Conservation (phyloP, 345 rosid genomes). For the Ceriops tagal region DNA sequence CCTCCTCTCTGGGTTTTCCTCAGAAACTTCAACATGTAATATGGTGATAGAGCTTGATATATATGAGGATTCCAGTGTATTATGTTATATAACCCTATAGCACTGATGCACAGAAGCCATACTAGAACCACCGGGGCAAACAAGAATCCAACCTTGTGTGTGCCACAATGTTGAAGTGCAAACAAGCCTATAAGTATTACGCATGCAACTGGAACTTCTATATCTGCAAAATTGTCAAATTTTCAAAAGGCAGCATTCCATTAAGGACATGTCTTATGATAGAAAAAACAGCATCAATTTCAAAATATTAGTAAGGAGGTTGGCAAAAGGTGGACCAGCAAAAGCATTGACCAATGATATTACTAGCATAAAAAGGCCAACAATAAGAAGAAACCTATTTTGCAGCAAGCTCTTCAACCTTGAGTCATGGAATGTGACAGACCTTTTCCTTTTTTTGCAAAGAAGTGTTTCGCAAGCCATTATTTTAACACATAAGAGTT, state of each 20-base stretch:
- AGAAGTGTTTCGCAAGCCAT: background rate
- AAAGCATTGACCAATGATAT: background rate
- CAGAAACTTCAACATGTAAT: conserved; percentile 70
- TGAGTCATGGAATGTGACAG: background rate
- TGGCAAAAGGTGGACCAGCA: background rate
- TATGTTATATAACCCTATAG: conserved; percentile 74
- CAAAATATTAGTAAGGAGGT: background rate
- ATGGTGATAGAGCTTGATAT: conserved; percentile 80
- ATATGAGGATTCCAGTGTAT: conserved; percentile 79
- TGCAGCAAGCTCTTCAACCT: conserved; percentile 5
- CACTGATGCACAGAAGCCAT: conserved; percentile 80
- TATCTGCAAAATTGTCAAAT: conserved; percentile 46
- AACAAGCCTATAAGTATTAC: conserved; percentile 68
- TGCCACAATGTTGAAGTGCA: conserved; percentile 90
- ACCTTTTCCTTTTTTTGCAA: background rate
- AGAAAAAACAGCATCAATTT: background rate
- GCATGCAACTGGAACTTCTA: conserved; percentile 79
- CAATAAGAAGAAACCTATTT: background rate
- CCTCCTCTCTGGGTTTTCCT: conserved; percentile 75
- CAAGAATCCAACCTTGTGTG: conserved; percentile 83
- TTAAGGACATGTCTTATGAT: background rate
- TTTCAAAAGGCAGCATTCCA: conserved; percentile 15
- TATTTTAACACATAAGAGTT: background rate
- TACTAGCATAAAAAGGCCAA: background rate
- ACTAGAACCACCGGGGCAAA: conserved; percentile 74